These are phyloP conservation scores for Mycena pura DNA, from an alignment of 768 basidiomycete species.

Conservation along the genomic window DNA sequence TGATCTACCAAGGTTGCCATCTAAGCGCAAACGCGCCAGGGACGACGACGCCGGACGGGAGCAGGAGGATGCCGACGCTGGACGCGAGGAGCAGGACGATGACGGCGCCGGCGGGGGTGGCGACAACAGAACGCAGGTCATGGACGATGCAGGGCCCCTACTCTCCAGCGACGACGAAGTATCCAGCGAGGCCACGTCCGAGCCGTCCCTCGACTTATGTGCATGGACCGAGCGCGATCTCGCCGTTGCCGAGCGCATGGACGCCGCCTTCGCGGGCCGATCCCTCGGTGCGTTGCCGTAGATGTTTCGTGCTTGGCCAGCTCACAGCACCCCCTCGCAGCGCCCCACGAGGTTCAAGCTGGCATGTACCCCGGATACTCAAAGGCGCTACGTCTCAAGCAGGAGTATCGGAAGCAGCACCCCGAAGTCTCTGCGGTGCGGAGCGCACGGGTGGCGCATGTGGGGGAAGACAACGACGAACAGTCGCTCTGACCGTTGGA, in stretches of 20 bases:
- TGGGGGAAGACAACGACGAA: conserved; percentile 1
- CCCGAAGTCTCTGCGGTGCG: conserved; percentile 1
- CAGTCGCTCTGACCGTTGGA: conserved; percentile 7
- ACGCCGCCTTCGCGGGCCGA: not conserved
- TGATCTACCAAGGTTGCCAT: not conserved
- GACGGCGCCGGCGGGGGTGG: too few species aligned
- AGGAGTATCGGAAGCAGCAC: not conserved
- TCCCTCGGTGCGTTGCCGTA: not conserved
- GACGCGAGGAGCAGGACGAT: too few species aligned
- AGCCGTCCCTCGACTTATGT: not conserved
- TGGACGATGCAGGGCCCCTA: not conserved
- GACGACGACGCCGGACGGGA: not conserved
- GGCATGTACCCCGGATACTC: conserved; percentile 12
- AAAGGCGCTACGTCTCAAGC: not conserved
- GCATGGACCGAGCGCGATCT: not conserved
- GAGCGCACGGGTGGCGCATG: not conserved
- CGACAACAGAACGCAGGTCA: too few species aligned
- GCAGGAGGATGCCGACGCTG: not conserved
- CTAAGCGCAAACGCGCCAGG: not conserved
- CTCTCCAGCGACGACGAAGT: not conserved
- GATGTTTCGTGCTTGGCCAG: not conserved
- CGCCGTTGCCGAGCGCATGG: not conserved
- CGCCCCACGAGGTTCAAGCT: not conserved
- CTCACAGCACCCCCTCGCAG: not conserved
- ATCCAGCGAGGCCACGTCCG: not conserved